Base-by-base conservation (phyloP, 176 grass and related monocot species). In the Zizania latifolia region DNA sequence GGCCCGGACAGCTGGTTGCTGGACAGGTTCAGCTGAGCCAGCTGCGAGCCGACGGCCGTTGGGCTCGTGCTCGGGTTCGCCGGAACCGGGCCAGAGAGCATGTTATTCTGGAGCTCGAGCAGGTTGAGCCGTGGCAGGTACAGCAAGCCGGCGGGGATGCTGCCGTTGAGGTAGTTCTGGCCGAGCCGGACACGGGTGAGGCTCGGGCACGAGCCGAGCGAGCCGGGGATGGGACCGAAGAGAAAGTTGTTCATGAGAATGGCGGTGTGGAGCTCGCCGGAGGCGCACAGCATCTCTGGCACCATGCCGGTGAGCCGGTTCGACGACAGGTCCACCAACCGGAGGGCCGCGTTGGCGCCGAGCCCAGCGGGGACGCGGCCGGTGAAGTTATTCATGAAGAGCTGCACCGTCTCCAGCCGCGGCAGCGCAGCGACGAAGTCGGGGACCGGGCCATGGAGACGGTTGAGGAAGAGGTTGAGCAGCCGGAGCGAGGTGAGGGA, bases 351-450 rank as follows among this genome's bases (percentile, higher is more conserved):
- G 6, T n/a, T 79, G 14, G 82, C 65, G 33, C 96, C 96, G 4
- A 99, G 85, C 5, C 23, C 58, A 0, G 73, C 70, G 0, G 96
- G 96, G 27, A 99, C 78, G 39, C 82, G 77, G 35, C 92, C 96
- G 0, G 92, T 99, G 62, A 99, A 85, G 89, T 99, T 99, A 85
- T 99, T 99, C 96, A 95, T 99, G 92, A 99, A 99, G 13, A 99
- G 89, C 75, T 99, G 96, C 57, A 99, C 76, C 61, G 77, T 92
- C 78, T 92, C 89, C 34, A 99, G 81, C 5, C 71, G 72, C 15
- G 89, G 89, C 50, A 99, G 75, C 57, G 65, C 54, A 0, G 92
- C 87, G 7, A 95, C 8, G 86, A 92, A 99, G 21, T 88, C 89
- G 0, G 89, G 96, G 2, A 99, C 84, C 1, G 96, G 86, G 11